Base-by-base conservation (phyloP, 2,329 filamentous ascomycete species). In the Pestalotiopsis fici region DNA sequence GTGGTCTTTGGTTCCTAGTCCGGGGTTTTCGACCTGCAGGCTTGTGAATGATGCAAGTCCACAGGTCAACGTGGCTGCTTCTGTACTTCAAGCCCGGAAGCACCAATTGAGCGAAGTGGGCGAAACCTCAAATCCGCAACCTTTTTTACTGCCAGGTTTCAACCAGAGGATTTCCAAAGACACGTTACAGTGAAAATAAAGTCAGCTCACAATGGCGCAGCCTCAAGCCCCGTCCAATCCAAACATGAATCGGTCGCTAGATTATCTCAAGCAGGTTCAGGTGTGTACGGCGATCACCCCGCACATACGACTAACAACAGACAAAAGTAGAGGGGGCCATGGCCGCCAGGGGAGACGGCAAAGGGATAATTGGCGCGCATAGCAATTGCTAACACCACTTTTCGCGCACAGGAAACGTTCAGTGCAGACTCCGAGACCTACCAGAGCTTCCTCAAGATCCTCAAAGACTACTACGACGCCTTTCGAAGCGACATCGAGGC, bases 401-500 rank as follows among this genome's bases (percentile, higher is more conserved):
- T 7, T 23, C n/a, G 37, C 50, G 15, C 12, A 55, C 39, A 64
- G 63, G 54, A 65, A 27, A 65, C 37, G 2, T 65, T 65, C 28
- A 50, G 31, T 31, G 50, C 31, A 28, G 39, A 65, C 9, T 65
- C 63, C 6, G 54, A 65, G 12, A 65, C 63, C 25, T 65, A 65
- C 31, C 50, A 57, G 28, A n/a, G 37, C 21, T 65, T 65, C 11
- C 54, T 65, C 12, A 50, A 39, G 54, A 59, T 65, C 31, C 63
- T 65, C 21, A 50, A 47, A 18, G 63, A 59, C 21, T 65, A 57
- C 28, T 59, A 57, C 63, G 54, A 65, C 21, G 54, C 50, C 2
- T 65, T 65, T 18, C 57, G 63, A 35, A 43, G 50, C 47, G 63
- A 65, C 54, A 65, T 65, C 27, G 63, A 65, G 54, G 63, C 37